phyloP scores from a whole-genome alignment of 305 asterid genomes.

The Plantago lanceolata region DNA sequence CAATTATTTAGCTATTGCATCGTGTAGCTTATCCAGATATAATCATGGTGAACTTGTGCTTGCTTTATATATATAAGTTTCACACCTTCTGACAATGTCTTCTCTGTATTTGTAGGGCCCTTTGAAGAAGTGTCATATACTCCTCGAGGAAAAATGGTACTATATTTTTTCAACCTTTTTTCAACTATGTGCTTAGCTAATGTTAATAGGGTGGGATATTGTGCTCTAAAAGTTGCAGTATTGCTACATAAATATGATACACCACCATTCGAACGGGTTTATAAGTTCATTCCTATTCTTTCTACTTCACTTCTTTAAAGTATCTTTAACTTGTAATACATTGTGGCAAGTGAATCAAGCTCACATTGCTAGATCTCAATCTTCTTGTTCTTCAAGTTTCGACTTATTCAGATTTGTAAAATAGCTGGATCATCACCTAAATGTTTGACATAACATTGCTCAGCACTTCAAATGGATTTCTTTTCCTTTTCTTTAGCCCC shows the following conservation, averaged over 20 bases:
- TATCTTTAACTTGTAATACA: background rate
- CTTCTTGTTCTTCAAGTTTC: background rate
- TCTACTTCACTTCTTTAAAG: background rate
- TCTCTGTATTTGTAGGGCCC: conserved; percentile 65
- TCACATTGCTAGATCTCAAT: background rate
- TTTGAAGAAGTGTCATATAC: conserved; percentile 70
- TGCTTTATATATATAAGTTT: conserved; percentile 15
- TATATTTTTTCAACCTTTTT: conserved; percentile 23
- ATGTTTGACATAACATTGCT: conserved; percentile 3
- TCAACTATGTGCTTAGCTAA: conserved; percentile 12
- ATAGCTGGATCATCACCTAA: background rate
- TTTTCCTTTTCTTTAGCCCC: background rate
- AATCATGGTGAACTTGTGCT: conserved; percentile 1
- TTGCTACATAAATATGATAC: background rate
- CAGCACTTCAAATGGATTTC: background rate
- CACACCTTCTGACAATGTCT: conserved; percentile 8
- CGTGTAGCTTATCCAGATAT: background rate
- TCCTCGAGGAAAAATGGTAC: conserved; percentile 69
- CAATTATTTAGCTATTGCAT: background rate
- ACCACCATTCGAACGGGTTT: background rate
- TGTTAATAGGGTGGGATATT: background rate
- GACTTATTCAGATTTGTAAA: background rate
- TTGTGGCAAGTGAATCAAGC: background rate
- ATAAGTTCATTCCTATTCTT: background rate
- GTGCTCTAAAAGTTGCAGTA: background rate